A percentile compares a stretch with the other conserved stretches of the same genome.
These are phyloP conservation scores for Fusarium globosum DNA, from an alignment of 2,329 filamentous ascomycete species.

Conservation along the genomic window DNA sequence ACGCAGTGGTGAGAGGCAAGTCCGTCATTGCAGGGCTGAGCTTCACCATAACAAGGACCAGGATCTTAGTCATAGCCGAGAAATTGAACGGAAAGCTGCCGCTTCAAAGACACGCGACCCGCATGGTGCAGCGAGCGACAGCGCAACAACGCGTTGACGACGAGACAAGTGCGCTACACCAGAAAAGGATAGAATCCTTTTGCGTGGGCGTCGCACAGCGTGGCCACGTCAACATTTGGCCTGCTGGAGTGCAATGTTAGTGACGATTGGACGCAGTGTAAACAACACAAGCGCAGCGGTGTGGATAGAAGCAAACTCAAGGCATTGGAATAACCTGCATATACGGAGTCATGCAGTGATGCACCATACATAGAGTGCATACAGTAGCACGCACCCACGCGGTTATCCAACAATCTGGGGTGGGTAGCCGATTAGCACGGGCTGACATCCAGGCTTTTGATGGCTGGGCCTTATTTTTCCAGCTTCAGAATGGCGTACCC, in stretches of 20 bases:
- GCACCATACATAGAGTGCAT: constrained; percentile 22
- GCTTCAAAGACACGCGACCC: constrained; percentile 17
- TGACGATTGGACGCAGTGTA: constrained; percentile 1
- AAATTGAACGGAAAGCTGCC: constrained; percentile 29
- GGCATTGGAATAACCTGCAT: not conserved
- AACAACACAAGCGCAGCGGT: constrained; percentile 21
- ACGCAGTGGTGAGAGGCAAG: not conserved
- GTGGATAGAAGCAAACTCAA: constrained; percentile 15
- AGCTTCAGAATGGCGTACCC: constrained; percentile 4
- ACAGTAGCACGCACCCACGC: constrained; percentile 20
- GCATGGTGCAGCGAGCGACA: constrained; percentile 8
- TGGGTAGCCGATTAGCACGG: too few species aligned
- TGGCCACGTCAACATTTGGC: constrained; percentile 31
- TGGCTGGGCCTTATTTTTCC: constrained; percentile 11
- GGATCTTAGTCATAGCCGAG: not conserved
- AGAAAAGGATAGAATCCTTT: too few species aligned
- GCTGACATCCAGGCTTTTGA: not conserved
- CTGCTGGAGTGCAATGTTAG: not conserved
- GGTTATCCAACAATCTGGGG: not conserved
- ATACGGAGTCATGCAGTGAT: constrained; percentile 24
- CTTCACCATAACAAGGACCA: constrained; percentile 19
- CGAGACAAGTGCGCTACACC: too few species aligned
- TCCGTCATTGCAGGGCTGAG: constrained; percentile 30
- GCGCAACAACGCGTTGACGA: too few species aligned
- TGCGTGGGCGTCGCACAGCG: constrained; percentile 28